A percentile compares a stretch with the other conserved stretches of the same genome.
Evolutionary conservation across 768 basidiomycete species (phyloP).

Genomic region (Auriscalpium vulgare): DNA sequence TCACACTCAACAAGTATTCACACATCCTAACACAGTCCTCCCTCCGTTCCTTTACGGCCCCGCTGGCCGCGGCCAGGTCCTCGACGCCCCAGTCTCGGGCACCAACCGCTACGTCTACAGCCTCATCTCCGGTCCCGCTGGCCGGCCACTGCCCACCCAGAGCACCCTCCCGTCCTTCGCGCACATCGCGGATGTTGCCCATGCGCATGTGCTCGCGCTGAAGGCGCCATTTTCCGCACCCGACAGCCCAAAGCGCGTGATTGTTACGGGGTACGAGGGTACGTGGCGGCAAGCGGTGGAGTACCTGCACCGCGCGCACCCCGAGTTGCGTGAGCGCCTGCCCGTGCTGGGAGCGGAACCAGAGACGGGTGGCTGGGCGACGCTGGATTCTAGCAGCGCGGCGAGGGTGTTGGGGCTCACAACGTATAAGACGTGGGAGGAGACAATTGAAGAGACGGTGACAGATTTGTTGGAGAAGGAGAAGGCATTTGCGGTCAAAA

Average conservation of each 20-base stretch:
- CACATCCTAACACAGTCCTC: slow-evolving; percentile 14
- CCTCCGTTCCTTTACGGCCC: slow-evolving; percentile 26
- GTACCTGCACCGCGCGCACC: neutral
- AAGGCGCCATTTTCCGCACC: neutral
- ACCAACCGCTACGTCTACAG: slow-evolving; percentile 20
- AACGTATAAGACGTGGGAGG: neutral
- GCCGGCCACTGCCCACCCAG: slow-evolving; percentile 4
- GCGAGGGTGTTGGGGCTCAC: neutral
- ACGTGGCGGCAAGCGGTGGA: neutral
- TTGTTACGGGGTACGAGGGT: neutral
- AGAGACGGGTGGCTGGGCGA: neutral
- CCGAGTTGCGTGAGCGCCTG: neutral
- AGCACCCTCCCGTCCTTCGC: neutral
- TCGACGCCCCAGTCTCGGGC: slow-evolving; percentile 8
- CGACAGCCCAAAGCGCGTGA: neutral
- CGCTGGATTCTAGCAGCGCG: neutral
- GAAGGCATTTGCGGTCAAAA: neutral
- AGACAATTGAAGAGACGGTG: neutral
- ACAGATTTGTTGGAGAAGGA: neutral
- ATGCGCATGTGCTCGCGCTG: neutral
- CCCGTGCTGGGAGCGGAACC: neutral
- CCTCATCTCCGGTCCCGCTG: slow-evolving; percentile 15
- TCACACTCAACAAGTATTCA: neutral
- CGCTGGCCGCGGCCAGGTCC: slow-evolving; percentile 14
- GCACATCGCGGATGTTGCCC: neutral